Conservation (phyloP, 78 protist genomes). For the Isochrysis galbana region DNA sequence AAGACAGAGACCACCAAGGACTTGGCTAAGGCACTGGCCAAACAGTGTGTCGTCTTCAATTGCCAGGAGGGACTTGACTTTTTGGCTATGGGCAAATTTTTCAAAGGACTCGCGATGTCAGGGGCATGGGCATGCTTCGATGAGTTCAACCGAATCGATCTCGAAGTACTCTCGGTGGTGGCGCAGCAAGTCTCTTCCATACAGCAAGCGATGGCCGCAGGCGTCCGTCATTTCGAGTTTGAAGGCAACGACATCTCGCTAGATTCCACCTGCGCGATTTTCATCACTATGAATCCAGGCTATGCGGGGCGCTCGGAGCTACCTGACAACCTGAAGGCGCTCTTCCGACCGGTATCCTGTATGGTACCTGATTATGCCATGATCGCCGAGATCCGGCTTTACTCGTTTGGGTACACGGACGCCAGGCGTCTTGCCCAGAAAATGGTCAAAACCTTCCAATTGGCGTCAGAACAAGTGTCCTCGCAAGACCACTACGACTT, state of each 20-base stretch:
- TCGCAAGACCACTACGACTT: conserved; percentile 81
- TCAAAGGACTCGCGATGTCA: conserved; percentile 74
- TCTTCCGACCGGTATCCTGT: conserved; percentile 59
- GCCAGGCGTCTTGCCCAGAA: conserved; percentile 57
- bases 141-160: conserved; percentile 88
- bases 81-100: conserved; percentile 55
- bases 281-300: conserved; percentile 87
- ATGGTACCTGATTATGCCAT: conserved; percentile 63
- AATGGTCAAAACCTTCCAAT: conserved; percentile 63
- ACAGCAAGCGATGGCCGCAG: conserved; percentile 38
- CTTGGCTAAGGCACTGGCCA: conserved; percentile 62
- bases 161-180: conserved; percentile 68
- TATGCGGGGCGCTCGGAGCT: conserved; percentile 78
- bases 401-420: conserved; percentile 51
- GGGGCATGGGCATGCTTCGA: conserved; percentile 90
- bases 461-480: conserved; percentile 74
- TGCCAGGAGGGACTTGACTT: conserved; percentile 67
- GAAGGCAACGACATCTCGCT: conserved; percentile 64
- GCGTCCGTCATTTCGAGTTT: conserved; percentile 42
- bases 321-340: conserved; percentile 90
- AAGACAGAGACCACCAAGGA: conserved; percentile 73
- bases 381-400: conserved; percentile 63
- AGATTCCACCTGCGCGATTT: conserved; percentile 60
- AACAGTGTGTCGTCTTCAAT: conserved; percentile 65
- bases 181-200: conserved; percentile 65